These are phyloP conservation scores for Backusella tarrabulga DNA, from an alignment of 192 early-diverging fungal species.

Conservation along the genomic window DNA sequence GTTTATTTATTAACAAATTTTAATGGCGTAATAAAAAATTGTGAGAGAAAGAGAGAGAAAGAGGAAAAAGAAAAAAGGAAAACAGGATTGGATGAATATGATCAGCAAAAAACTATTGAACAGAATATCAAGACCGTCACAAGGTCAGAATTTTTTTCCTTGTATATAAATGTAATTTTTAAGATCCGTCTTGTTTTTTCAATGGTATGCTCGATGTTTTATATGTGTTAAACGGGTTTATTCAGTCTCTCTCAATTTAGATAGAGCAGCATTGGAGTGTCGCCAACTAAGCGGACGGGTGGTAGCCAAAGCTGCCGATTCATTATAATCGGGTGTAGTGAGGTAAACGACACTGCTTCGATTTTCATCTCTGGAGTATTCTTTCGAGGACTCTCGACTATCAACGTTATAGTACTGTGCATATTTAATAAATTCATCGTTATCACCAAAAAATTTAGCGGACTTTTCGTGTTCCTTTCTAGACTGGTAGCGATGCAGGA, in stretches of 20 bases:
- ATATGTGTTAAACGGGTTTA: not conserved
- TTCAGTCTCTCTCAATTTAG: not conserved
- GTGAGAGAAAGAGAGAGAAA: not conserved
- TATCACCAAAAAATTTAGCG: constrained; percentile 31
- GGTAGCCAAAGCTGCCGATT: constrained; percentile 6
- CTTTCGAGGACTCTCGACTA: not conserved
- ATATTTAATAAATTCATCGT: constrained; percentile 28
- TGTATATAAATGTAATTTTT: not conserved
- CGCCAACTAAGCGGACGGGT: constrained; percentile 12
- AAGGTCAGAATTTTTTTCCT: not conserved
- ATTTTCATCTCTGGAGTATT: not conserved
- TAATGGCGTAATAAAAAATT: not conserved
- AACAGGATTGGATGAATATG: not conserved
- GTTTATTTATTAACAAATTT: not conserved
- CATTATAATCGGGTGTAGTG: constrained; percentile 15
- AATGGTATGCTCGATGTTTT: not conserved
- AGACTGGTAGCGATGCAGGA: constrained; percentile 41
- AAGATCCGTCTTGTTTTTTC: not conserved
- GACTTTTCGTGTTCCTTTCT: constrained; percentile 38
- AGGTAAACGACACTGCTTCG: constrained; percentile 11
- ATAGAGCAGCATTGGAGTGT: not conserved
- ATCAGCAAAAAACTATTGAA: not conserved
- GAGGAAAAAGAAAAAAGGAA: not conserved
- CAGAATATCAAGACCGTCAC: constrained; percentile 6
- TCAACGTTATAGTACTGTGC: constrained; percentile 11